These are phyloP conservation scores for Agapanthus africanus DNA, from an alignment of 106 monocot genomes.

Conservation along the genomic window DNA sequence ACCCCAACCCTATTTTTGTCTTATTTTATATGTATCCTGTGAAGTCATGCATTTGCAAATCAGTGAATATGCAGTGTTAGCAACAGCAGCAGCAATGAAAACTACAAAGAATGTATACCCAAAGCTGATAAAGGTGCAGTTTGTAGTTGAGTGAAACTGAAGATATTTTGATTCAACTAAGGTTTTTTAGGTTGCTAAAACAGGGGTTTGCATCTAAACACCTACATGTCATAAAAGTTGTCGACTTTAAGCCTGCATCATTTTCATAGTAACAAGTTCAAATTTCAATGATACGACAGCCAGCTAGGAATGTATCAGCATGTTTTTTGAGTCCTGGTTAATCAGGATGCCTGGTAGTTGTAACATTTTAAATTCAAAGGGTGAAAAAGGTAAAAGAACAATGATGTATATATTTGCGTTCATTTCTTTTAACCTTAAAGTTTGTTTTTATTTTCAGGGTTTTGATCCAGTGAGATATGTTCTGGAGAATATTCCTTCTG, in stretches of 20 bases:
- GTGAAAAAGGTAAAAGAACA: not conserved
- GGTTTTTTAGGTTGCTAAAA: no score
- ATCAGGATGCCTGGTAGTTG: not conserved
- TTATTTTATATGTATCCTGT: not conserved
- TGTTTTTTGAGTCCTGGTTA: not conserved
- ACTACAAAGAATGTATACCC: not conserved
- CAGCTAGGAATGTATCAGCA: not conserved
- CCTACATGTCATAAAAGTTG: no score
- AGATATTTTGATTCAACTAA: no score
- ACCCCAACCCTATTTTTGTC: no score
- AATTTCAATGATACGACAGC: not conserved
- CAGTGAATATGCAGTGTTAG: not conserved
- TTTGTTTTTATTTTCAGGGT: constrained; percentile 37
- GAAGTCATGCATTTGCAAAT: not conserved
- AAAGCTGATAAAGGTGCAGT: not conserved
- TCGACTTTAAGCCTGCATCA: no score
- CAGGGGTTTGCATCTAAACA: no score
- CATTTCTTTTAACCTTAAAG: not conserved
- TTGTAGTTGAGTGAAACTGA: not conserved
- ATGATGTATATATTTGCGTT: not conserved
- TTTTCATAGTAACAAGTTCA: not conserved
- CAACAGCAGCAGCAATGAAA: not conserved
- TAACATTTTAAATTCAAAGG: not conserved
- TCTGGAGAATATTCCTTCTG: constrained; percentile 62
- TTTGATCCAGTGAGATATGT: constrained; percentile 90